phyloP scores from a whole-genome alignment of 805 yeast species.

The Candida maltosa region DNA sequence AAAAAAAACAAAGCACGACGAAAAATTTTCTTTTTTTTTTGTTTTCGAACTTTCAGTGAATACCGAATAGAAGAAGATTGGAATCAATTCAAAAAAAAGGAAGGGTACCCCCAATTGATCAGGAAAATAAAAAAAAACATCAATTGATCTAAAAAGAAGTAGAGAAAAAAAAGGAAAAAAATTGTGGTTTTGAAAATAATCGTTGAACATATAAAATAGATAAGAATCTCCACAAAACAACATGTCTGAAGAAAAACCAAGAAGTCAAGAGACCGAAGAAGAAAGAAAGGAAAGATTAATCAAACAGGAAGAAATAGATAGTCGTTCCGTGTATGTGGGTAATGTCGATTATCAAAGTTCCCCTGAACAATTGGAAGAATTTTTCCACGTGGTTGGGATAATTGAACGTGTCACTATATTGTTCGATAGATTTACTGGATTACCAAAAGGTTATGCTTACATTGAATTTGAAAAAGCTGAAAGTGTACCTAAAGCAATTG shows the following conservation, averaged over 20 bases:
- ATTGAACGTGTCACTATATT: constrained; percentile 53
- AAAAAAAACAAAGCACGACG: too few relatives aligned
- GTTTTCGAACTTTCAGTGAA: too few relatives aligned
- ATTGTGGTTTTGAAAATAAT: neutral
- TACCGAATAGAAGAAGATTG: too few relatives aligned
- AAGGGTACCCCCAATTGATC: too few relatives aligned
- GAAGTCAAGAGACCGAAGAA: constrained; percentile 23
- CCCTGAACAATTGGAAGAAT: constrained; percentile 48
- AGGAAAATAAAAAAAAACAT: neutral
- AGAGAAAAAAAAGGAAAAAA: neutral
- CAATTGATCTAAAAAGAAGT: too few relatives aligned
- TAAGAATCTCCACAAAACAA: constrained; percentile 1
- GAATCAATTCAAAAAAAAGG: too few relatives aligned
- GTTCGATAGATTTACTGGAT: constrained; percentile 41
- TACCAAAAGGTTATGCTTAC: constrained; percentile 61
- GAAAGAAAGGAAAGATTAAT: constrained; percentile 29
- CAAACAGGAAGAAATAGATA: constrained; percentile 45
- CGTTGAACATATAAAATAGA: neutral
- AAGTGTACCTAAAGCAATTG: constrained; percentile 46
- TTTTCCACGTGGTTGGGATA: constrained; percentile 42
- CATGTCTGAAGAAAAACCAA: constrained; percentile 8
- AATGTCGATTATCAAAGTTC: constrained; percentile 48
- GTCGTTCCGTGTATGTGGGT: constrained; percentile 53
- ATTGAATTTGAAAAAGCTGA: constrained; percentile 49
- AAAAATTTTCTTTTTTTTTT: too few relatives aligned